Conservation (phyloP, 495 filamentous ascomycete species). For the Penicillium coprophilum region DNA sequence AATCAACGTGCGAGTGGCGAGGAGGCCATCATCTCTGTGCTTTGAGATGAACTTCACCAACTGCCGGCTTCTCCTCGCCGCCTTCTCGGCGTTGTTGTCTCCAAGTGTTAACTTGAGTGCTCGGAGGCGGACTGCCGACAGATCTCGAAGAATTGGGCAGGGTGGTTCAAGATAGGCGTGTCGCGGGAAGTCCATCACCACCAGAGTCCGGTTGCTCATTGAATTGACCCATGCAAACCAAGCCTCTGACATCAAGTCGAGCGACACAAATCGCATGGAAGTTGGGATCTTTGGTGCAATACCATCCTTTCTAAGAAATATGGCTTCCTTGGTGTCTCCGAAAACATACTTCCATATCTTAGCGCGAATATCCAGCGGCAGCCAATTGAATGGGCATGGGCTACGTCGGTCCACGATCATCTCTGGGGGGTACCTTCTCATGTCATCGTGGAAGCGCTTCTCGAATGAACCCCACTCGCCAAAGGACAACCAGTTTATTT, state of each 20-base stretch:
- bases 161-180: not conserved
- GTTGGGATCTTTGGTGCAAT: not conserved
- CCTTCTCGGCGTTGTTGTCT: not conserved
- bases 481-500: not conserved
- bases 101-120: not conserved
- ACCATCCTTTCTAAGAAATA: not conserved
- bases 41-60: not conserved
- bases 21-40: not conserved
- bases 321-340: not conserved
- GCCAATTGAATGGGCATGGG: not conserved
- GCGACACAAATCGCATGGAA: not conserved
- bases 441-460: not conserved
- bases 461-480: not conserved
- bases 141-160: not conserved
- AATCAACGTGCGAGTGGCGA: not conserved
- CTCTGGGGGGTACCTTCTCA: not conserved
- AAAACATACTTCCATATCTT: not conserved
- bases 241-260: not conserved
- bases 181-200: not conserved
- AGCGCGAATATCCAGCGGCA: not conserved
- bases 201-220: not conserved
- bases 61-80: not conserved
- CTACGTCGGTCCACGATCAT: not conserved
- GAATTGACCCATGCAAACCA: not conserved
- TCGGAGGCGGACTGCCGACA: not conserved